Percentiles rank a stretch among this genome's conserved stretches.
phyloP scores from a whole-genome alignment of 495 filamentous ascomycete species.

The Gamarada debralockiae region DNA sequence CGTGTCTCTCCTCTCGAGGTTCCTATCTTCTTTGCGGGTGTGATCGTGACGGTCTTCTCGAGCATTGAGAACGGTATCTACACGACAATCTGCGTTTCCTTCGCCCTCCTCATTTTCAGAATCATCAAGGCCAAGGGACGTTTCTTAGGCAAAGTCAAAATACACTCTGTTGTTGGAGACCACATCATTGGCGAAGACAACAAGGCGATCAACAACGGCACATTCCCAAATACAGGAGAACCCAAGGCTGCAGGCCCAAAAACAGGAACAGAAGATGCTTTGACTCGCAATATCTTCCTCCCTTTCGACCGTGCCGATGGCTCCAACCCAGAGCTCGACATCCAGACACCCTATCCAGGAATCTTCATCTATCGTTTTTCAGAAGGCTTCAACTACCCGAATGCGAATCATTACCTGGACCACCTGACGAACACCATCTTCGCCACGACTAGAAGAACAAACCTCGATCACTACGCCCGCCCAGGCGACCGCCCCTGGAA shows the following conservation, averaged over 20 bases:
- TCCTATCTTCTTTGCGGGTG: slow-evolving; percentile 89
- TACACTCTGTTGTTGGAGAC: slow-evolving; percentile 87
- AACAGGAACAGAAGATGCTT: slow-evolving; percentile 32
- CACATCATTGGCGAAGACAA: slow-evolving; percentile 62
- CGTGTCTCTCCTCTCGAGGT: slow-evolving; percentile 85
- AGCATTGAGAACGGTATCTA: slow-evolving; percentile 94
- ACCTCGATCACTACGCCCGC: slow-evolving; percentile 54
- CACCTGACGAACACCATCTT: slow-evolving; percentile 72
- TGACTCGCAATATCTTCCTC: slow-evolving; percentile 75
- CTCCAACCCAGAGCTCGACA: slow-evolving; percentile 79
- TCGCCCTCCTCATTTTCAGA: slow-evolving; percentile 79
- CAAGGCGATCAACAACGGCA: slow-evolving; percentile 24
- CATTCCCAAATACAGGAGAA: too few relatives aligned
- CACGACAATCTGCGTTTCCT: slow-evolving; percentile 70
- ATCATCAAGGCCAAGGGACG: slow-evolving; percentile 80
- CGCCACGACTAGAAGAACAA: slow-evolving; percentile 71
- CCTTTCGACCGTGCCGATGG: slow-evolving; percentile 85
- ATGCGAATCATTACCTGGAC: slow-evolving; percentile 88
- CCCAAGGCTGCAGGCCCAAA: slow-evolving; percentile 39
- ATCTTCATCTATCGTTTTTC: slow-evolving; percentile 98
- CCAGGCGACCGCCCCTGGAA: slow-evolving; percentile 95
- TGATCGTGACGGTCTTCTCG: slow-evolving; percentile 83
- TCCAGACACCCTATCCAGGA: slow-evolving; percentile 81
- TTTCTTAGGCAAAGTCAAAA: slow-evolving; percentile 84
- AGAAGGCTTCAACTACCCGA: slow-evolving; percentile 96